A percentile compares a stretch with the other conserved stretches of the same genome.
phyloP scores from a whole-genome alignment of 2,329 filamentous ascomycete genomes.

The Lasiodiplodia citricola region DNA sequence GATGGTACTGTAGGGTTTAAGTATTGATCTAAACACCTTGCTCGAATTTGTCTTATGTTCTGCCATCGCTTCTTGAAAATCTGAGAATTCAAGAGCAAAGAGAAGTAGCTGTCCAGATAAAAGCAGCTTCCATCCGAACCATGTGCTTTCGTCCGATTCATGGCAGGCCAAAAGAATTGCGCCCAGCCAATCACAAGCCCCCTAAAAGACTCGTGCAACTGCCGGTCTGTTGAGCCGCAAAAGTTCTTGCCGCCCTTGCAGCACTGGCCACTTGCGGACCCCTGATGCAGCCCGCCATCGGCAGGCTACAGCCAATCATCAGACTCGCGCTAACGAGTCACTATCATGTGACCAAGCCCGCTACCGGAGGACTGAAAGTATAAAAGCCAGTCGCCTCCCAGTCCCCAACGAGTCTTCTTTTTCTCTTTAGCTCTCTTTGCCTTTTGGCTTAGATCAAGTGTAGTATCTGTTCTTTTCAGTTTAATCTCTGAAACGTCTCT shows the following conservation, averaged over 20 bases:
- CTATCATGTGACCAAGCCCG: background rate
- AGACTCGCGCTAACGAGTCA: background rate
- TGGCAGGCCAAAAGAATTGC: background rate
- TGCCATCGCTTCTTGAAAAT: too few species aligned
- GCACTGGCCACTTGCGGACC: background rate
- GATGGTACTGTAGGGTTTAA: too few species aligned
- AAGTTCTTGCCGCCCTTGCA: background rate
- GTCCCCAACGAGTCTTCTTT: background rate
- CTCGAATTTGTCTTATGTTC: too few species aligned
- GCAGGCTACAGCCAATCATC: too few species aligned
- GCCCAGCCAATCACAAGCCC: background rate
- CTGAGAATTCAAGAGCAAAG: too few species aligned
- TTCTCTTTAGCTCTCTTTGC: conserved; percentile 23
- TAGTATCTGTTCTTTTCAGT: conserved; percentile 26
- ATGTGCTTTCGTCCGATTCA: background rate
- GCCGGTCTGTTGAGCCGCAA: background rate
- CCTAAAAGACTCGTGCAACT: background rate
- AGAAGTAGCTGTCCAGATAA: too few species aligned
- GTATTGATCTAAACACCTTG: too few species aligned
- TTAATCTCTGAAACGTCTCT: conserved; percentile 23
- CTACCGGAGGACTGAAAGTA: background rate
- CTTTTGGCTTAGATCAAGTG: conserved; percentile 27
- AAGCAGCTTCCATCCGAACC: too few species aligned
- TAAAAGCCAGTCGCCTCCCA: background rate
- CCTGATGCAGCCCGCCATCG: background rate